Conservation (phyloP, 148 eudicot species). For the Rhododendron williamsianum region DNA sequence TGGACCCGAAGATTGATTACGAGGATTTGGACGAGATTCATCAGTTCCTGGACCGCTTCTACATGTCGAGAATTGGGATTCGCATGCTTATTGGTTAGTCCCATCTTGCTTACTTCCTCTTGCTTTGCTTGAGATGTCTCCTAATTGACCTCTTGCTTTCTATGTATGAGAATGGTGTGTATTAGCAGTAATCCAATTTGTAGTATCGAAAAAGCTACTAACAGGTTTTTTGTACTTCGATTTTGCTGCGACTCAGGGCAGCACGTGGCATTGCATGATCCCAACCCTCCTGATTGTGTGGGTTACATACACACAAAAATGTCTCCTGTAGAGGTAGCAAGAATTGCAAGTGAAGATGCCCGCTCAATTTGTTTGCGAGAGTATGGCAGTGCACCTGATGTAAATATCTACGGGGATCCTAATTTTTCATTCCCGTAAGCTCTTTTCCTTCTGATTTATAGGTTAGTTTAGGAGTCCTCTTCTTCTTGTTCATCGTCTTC, state of each 20-base stretch:
- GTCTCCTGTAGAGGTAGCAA: slow-evolving; percentile 83
- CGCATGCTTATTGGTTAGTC: slow-evolving; percentile 94
- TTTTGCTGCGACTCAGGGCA: slow-evolving; percentile 55
- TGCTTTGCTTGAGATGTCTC: background rate
- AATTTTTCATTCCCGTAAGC: slow-evolving; percentile 83
- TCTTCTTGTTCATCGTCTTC: background rate
- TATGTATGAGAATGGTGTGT: background rate
- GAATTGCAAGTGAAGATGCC: slow-evolving; percentile 90
- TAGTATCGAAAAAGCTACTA: slow-evolving; percentile 8
- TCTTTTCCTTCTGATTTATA: background rate
- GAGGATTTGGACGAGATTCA: slow-evolving; percentile 72
- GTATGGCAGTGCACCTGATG: slow-evolving; percentile 82
- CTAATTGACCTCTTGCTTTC: background rate
- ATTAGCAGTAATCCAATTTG: background rate
- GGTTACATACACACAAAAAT: slow-evolving; percentile 93
- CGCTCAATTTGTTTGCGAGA: slow-evolving; percentile 75
- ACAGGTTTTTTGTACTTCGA: slow-evolving; percentile 9
- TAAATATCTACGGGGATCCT: slow-evolving; percentile 78
- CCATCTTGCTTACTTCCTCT: slow-evolving; percentile 6
- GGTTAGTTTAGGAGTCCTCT: background rate
- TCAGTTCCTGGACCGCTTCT: slow-evolving; percentile 91
- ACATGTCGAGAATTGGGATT: slow-evolving; percentile 95
- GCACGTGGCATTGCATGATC: slow-evolving; percentile 91
- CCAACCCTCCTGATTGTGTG: slow-evolving; percentile 66
- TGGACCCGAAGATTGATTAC: slow-evolving; percentile 51